Conservation (phyloP, 1,284 basidiomycete genomes). For the Moesziomyces aphidis region DNA sequence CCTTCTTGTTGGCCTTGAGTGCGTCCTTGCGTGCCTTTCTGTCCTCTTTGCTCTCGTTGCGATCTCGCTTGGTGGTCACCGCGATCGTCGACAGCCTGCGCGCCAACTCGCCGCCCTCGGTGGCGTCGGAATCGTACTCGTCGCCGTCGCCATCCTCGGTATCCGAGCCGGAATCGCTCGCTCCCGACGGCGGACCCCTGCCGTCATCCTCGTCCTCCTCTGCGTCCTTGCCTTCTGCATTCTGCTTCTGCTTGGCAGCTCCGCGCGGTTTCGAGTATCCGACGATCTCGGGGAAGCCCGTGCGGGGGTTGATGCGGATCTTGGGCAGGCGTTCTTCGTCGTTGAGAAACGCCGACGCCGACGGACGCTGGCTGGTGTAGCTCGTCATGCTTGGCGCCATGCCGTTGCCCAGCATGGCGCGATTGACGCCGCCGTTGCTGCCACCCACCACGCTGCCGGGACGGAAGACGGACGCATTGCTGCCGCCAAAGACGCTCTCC, state of each 20-base stretch:
- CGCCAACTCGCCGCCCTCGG: slow-evolving; percentile 28
- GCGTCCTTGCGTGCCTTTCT: slow-evolving; percentile 89
- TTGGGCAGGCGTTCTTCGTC: slow-evolving; percentile 53
- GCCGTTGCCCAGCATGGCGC: slow-evolving; percentile 33
- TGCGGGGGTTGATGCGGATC: slow-evolving; percentile 60
- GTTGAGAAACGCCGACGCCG: slow-evolving; percentile 36
- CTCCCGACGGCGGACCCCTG: slow-evolving; percentile 19
- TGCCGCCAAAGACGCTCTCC: slow-evolving; percentile 51
- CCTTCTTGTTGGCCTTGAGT: slow-evolving; percentile 75
- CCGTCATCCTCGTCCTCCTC: slow-evolving; percentile 29
- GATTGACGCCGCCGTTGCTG: slow-evolving; percentile 12
- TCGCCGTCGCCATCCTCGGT: slow-evolving; percentile 30
- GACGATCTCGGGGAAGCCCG: slow-evolving; percentile 59
- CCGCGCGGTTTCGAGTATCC: slow-evolving; percentile 52
- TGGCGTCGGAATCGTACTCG: slow-evolving; percentile 43
- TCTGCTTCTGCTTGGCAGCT: slow-evolving; percentile 21
- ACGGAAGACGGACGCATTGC: slow-evolving; percentile 33
- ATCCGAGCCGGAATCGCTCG: slow-evolving; percentile 33
- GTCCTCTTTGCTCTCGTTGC: slow-evolving; percentile 81
- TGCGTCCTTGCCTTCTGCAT: not conserved
- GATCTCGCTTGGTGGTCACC: slow-evolving; percentile 40
- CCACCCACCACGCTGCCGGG: slow-evolving; percentile 20
- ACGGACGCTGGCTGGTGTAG: slow-evolving; percentile 31
- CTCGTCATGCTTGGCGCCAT: slow-evolving; percentile 43
- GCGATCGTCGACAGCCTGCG: slow-evolving; percentile 21